phyloP scores from a whole-genome alignment of 306 rosid species.

The Quercus dentata region DNA sequence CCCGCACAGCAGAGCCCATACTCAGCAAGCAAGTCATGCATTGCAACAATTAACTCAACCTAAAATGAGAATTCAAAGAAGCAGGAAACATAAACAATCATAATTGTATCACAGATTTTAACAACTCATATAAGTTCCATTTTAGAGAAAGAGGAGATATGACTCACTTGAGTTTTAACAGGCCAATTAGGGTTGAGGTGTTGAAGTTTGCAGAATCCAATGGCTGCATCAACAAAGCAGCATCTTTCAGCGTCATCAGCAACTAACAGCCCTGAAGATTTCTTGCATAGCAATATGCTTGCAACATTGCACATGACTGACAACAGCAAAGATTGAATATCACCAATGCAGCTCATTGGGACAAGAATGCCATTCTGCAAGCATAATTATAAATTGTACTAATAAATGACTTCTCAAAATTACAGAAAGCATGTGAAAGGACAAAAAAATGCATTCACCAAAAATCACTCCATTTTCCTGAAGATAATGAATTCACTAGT shows the following conservation, averaged over 20 bases:
- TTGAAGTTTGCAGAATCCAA: constrained; percentile 91
- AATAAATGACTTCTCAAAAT: constrained; percentile 15
- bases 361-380: constrained; percentile 56
- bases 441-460: constrained; percentile 16
- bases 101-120: constrained; percentile 11
- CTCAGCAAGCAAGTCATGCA: constrained; percentile 92
- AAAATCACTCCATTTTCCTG: neutral
- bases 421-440: constrained; percentile 15
- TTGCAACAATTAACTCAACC: constrained; percentile 94
- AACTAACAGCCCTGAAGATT: constrained; percentile 41
- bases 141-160: constrained; percentile 17
- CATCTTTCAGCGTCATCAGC: constrained; percentile 64
- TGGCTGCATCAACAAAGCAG: constrained; percentile 84
- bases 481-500: constrained; percentile 7
- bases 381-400: constrained; percentile 26
- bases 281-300: constrained; percentile 48
- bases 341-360: constrained; percentile 57
- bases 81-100: constrained; percentile 8
- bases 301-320: constrained; percentile 75
- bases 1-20: constrained; percentile 92
- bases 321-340: constrained; percentile 75
- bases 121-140: constrained; percentile 22
- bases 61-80: constrained; percentile 34
- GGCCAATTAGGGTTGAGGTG: constrained; percentile 61
- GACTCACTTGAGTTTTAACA: constrained; percentile 73